Evolutionary conservation across 2,329 filamentous ascomycete genomes (phyloP).

Genomic region (Huntiella bhutanensis): DNA sequence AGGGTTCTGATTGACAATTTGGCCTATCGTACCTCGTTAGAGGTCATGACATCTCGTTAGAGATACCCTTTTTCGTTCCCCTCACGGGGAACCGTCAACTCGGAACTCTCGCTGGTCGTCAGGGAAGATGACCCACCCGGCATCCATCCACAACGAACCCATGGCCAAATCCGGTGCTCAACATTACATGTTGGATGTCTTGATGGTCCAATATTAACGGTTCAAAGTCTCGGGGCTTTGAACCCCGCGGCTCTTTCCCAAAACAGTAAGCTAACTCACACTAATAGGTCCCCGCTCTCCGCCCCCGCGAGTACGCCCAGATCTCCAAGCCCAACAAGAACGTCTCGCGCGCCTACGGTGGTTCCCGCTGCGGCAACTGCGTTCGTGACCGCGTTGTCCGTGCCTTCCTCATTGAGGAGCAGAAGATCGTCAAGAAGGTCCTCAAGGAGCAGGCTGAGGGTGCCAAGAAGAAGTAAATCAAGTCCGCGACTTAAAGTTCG

Average conservation of each 20-base stretch:
- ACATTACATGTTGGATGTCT: too few species aligned
- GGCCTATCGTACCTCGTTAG: too few species aligned
- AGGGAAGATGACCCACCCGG: too few species aligned
- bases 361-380: conserved; percentile 95
- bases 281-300: conserved; percentile 72
- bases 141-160: too few species aligned
- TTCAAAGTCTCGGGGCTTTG: too few species aligned
- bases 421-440: conserved; percentile 99
- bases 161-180: too few species aligned
- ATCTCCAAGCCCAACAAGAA: conserved; percentile 99
- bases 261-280: not conserved
- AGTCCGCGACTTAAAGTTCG: conserved; percentile 13
- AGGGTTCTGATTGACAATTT: too few species aligned
- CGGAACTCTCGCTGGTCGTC: too few species aligned
- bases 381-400: conserved; percentile 95
- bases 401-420: conserved; percentile 98
- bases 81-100: too few species aligned
- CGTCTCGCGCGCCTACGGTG: conserved; percentile 94
- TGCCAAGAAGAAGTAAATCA: conserved; percentile 51
- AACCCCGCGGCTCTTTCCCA: not conserved
- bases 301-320: conserved; percentile 91
- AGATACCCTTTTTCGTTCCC: too few species aligned
- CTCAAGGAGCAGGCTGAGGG: conserved; percentile 88
- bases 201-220: too few species aligned
- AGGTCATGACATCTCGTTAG: too few species aligned